Percentiles rank a stretch among this genome's conserved stretches.
These are phyloP conservation scores for Fusarium fujikuroi DNA, from an alignment of 2,329 filamentous ascomycete species.

Conservation along the genomic window DNA sequence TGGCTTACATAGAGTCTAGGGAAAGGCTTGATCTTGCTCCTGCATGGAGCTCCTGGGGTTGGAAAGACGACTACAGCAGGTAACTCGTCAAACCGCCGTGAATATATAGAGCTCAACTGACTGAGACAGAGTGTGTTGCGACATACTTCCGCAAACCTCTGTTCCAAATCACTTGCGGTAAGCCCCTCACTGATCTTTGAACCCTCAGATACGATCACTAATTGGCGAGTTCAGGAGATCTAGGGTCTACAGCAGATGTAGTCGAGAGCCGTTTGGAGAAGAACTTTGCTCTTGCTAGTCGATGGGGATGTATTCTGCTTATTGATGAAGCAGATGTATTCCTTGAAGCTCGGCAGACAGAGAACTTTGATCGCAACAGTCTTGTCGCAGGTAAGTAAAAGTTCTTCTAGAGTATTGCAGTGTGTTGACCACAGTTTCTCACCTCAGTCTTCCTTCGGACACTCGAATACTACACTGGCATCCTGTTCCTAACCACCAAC, in stretches of 20 bases:
- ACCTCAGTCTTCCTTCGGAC: background rate
- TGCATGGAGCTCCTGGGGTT: conserved; percentile 14
- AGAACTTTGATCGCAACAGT: conserved; percentile 4
- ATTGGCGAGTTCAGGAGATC: too few relatives aligned
- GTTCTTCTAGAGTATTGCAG: accelerated
- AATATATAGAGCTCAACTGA: too few relatives aligned
- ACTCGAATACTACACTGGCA: background rate
- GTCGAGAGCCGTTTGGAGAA: conserved; percentile 5
- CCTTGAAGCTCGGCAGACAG: background rate
- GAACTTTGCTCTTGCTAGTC: background rate
- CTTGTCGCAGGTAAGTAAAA: conserved; percentile 5
- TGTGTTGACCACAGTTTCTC: accelerated
- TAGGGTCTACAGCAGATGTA: background rate
- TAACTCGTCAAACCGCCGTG: too few relatives aligned
- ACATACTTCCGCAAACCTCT: too few relatives aligned
- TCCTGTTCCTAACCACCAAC: background rate
- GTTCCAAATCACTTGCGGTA: too few relatives aligned
- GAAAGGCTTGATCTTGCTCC: conserved; percentile 12
- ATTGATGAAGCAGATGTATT: conserved; percentile 9
- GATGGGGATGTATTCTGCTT: conserved; percentile 4
- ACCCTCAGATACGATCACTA: too few relatives aligned
- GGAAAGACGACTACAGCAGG: too few relatives aligned
- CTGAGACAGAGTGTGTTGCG: too few relatives aligned
- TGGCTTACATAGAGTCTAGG: too few relatives aligned
- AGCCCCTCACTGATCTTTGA: too few relatives aligned